Evolutionary conservation across 768 basidiomycete species (phyloP).

Genomic region (Solioccasus polychromus): DNA sequence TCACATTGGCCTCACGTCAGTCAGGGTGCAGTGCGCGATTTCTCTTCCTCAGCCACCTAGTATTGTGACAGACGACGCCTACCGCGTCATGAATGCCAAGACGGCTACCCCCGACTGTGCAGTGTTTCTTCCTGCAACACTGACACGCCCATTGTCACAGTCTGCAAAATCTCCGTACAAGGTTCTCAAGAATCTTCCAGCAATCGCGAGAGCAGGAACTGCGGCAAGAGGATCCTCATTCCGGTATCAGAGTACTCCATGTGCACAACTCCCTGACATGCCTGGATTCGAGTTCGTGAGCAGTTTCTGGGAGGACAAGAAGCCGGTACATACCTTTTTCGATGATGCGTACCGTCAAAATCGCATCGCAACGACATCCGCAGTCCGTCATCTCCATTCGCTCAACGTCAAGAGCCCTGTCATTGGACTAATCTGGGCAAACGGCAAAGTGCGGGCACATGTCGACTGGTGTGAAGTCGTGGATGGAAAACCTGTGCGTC

Average conservation of each 20-base stretch:
- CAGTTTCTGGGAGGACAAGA: conserved; percentile 61
- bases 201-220: conserved; percentile 35
- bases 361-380: conserved; percentile 51
- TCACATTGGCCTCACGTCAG: conserved; percentile 2
- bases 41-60: conserved; percentile 46
- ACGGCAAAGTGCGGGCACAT: conserved; percentile 50
- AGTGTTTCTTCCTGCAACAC: conserved; percentile 42
- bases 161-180: conserved; percentile 47
- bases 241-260: conserved; percentile 49
- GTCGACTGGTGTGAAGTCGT: conserved; percentile 49
- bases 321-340: conserved; percentile 45
- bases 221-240: conserved; percentile 45
- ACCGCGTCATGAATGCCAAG: conserved; percentile 44
- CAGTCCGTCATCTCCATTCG: conserved; percentile 49
- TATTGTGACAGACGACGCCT: conserved; percentile 24
- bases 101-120: conserved; percentile 48
- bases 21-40: conserved; percentile 47
- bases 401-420: conserved; percentile 44
- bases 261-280: conserved; percentile 43
- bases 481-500: conserved; percentile 35
- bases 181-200: conserved; percentile 39
- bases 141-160: conserved; percentile 41
- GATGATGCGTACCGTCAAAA: conserved; percentile 59
- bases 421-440: conserved; percentile 54
- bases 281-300: conserved; percentile 53